phyloP scores from a whole-genome alignment of 805 yeast species.

The Nakazawaea laoshanensis region DNA sequence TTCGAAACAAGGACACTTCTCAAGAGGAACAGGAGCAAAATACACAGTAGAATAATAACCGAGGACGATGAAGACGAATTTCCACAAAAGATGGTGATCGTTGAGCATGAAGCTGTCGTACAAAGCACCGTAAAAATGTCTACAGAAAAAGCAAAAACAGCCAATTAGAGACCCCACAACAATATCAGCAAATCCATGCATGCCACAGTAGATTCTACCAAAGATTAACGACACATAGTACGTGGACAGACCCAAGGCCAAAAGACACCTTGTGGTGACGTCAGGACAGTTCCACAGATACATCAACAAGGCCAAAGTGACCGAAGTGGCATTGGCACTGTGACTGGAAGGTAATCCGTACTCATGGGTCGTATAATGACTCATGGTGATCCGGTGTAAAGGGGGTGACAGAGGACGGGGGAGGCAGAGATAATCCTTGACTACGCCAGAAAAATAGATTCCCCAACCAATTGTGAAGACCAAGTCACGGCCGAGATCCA shows the following conservation, averaged over 20 bases:
- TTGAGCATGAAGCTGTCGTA: conserved; percentile 39
- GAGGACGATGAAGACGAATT: conserved; percentile 27
- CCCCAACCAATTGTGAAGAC: conserved; percentile 58
- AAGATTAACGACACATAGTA: conserved; percentile 60
- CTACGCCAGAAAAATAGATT: conserved; percentile 60
- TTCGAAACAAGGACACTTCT: conserved; percentile 93
- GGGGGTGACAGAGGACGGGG: conserved; percentile 96
- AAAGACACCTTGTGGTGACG: too few relatives aligned
- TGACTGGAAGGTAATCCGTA: conserved; percentile 95
- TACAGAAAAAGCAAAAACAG: conserved; percentile 32
- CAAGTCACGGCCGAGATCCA: conserved; percentile 49
- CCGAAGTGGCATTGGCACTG: conserved; percentile 89
- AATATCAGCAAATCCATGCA: conserved; percentile 90
- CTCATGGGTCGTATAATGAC: conserved; percentile 85
- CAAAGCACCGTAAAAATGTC: conserved; percentile 29
- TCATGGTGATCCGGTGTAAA: conserved; percentile 77
- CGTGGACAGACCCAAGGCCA: not conserved
- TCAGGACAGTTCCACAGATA: conserved; percentile 12
- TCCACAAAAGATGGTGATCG: conserved; percentile 13
- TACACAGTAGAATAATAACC: conserved; percentile 46
- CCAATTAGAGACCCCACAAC: conserved; percentile 63
- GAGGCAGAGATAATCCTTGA: conserved; percentile 80
- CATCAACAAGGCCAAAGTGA: conserved; percentile 40
- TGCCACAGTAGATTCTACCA: conserved; percentile 91
- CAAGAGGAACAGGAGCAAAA: conserved; percentile 76